Conservation (phyloP, 257 asterid species). For the Fraxinus pennsylvanica region DNA sequence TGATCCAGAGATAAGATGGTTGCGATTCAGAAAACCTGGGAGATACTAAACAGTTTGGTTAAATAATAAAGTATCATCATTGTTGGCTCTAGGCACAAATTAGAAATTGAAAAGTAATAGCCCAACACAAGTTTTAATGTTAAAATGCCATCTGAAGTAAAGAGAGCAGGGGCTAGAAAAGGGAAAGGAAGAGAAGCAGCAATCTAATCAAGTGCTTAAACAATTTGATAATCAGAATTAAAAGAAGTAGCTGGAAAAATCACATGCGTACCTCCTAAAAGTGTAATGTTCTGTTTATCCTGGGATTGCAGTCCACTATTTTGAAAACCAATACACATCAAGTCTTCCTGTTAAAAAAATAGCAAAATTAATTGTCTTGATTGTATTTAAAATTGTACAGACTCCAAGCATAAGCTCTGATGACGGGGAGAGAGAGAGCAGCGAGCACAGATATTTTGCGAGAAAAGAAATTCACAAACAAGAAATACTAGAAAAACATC, state of each 20-base stretch:
- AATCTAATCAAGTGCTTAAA: neutral
- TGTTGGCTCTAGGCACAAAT: constrained; percentile 20
- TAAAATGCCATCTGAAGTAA: constrained; percentile 7
- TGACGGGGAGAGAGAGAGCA: neutral
- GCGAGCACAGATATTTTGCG: constrained; percentile 6
- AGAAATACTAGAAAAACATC: neutral
- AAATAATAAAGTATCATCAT: constrained; percentile 1
- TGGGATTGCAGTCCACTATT: constrained; percentile 71
- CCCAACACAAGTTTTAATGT: constrained; percentile 1
- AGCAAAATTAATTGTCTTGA: neutral
- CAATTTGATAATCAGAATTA: constrained; percentile 2
- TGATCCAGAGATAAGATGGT: constrained; percentile 8
- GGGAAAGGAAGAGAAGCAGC: neutral
- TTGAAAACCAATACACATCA: constrained; percentile 96
- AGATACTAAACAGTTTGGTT: constrained; percentile 20
- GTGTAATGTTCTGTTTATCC: constrained; percentile 75
- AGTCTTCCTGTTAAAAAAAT: constrained; percentile 62
- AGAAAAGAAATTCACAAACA: constrained; percentile 13
- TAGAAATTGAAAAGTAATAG: neutral
- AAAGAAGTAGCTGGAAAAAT: constrained; percentile 20
- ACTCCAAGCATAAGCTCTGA: constrained; percentile 16
- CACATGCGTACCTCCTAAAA: constrained; percentile 75
- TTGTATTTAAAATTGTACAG: constrained; percentile 1
- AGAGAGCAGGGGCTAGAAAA: constrained; percentile 2
- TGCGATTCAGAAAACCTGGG: constrained; percentile 13